Evolutionary conservation across 345 rosid genomes (phyloP), one percentile per base, ranked within the genome.

Genomic region (Citrus mangshanensis): DNA sequence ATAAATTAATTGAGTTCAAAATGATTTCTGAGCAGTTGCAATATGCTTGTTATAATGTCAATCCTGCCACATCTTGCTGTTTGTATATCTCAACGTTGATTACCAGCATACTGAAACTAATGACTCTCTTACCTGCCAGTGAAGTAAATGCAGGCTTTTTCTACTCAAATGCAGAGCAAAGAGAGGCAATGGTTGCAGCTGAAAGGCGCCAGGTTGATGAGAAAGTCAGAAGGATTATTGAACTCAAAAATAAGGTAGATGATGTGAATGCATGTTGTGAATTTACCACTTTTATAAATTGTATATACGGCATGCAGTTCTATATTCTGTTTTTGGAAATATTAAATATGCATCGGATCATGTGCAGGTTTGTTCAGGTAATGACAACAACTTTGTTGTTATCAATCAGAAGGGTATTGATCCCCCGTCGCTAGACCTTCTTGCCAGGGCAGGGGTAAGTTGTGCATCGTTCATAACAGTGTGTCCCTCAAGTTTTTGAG

Each of bases 71-170:
- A 21, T 30, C 16, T 55, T 71, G 9, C 30, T 21, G 32, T 49
- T 75, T 5, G 9, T 64, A 22, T 68, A 18, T 13, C 38, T 73
- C 5, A 22, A 46, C 4, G 13, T 67, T 66, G 76, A 54, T 82
- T 70, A 38, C 27, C 51, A 59, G 22, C 18, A 38, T 75, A 74
- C 71, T 78, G 40, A 42, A 79, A 80, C 92, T 90, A 77, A 89
- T 79, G n/a, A 88, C 79, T 25, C 74, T 81, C 0, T 74, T 86
- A 21, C 80, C 28, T 42, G 24, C 76, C 88, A 95, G 98, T 88
- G 99, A 96, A 88, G 89, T 96, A 74, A 96, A 96, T 89, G 97
- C 99, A 85, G 99, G 98, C 7, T 96, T 96, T 87, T 96, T 96
- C 93, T 96, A 96, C 91, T 96, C 99, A 24, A 96, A 89, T 77